A percentile compares a stretch with the other conserved stretches of the same genome.
Evolutionary conservation across 805 yeast genomes (phyloP).

Genomic region (Wickerhamomyces chambardii): DNA sequence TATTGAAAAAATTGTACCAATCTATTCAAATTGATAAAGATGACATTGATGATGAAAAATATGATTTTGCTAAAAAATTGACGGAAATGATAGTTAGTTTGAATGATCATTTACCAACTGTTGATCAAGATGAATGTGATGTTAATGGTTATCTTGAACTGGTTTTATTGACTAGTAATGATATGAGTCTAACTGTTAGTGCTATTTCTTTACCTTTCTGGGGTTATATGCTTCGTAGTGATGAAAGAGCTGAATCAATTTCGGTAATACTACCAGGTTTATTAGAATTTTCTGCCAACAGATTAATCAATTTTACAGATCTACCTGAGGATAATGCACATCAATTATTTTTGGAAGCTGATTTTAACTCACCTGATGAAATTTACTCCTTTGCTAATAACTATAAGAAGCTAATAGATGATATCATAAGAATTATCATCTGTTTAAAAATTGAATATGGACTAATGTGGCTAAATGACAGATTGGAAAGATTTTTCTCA

Average conservation of each 20-base stretch:
- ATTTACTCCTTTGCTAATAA: constrained; percentile 66
- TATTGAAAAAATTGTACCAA: constrained; percentile 58
- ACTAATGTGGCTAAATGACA: constrained; percentile 68
- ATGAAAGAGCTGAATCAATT: constrained; percentile 46
- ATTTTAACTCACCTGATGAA: constrained; percentile 84
- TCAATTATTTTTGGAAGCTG: constrained; percentile 64
- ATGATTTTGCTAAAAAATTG: constrained; percentile 77
- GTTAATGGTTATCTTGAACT: constrained; percentile 60
- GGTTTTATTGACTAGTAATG: constrained; percentile 72
- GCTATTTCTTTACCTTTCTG: constrained; percentile 90
- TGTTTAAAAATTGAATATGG: constrained; percentile 83
- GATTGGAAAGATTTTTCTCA: constrained; percentile 66
- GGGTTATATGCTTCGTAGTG: constrained; percentile 83
- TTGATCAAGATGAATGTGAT: constrained; percentile 41
- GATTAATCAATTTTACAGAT: constrained; percentile 66
- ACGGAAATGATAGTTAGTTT: constrained; percentile 90
- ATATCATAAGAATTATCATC: constrained; percentile 78
- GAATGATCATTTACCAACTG: constrained; percentile 64
- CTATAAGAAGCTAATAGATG: constrained; percentile 80
- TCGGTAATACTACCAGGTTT: constrained; percentile 53
- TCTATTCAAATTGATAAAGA: constrained; percentile 46
- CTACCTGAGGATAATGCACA: constrained; percentile 58
- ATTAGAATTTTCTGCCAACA: constrained; percentile 67
- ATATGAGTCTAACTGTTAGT: constrained; percentile 81
- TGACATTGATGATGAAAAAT: constrained; percentile 70